A percentile compares a stretch with the other conserved stretches of the same genome.
These are phyloP conservation scores for Termitomyces sp. DNA, from an alignment of 768 basidiomycete genomes.

Conservation along the genomic window DNA sequence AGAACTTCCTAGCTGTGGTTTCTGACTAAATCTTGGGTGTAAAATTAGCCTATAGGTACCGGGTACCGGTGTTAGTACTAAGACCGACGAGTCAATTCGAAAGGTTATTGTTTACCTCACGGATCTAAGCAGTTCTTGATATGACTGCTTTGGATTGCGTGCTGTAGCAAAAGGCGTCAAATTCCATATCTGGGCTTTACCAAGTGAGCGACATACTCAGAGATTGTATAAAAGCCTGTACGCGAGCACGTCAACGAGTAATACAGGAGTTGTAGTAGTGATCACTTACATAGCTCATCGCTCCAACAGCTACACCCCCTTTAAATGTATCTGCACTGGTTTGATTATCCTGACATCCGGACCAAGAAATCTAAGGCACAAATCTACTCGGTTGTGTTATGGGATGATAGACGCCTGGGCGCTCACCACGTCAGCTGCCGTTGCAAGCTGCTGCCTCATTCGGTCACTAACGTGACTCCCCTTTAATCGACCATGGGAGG, in stretches of 20 bases:
- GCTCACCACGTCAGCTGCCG: constrained; percentile 66
- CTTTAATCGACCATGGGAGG: constrained; percentile 53
- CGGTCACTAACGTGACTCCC: constrained; percentile 35
- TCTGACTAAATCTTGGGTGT: constrained; percentile 61
- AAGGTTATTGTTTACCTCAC: constrained; percentile 40
- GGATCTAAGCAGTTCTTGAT: constrained; percentile 56
- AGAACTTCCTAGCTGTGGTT: constrained; percentile 70
- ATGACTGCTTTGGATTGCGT: constrained; percentile 56
- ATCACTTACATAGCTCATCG: constrained; percentile 69
- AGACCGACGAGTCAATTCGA: background rate
- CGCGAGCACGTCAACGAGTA: background rate
- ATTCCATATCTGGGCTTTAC: background rate
- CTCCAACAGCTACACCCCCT: constrained; percentile 65
- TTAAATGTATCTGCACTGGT: constrained; percentile 71
- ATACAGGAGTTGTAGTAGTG: background rate
- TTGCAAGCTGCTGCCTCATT: constrained; percentile 39
- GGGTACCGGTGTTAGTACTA: background rate
- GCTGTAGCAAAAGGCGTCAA: constrained; percentile 20
- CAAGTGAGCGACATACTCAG: constrained; percentile 31
- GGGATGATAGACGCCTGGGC: background rate
- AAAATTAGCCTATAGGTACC: constrained; percentile 42
- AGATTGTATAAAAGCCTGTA: constrained; percentile 58
- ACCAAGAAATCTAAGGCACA: constrained; percentile 58
- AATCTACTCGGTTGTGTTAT: background rate
- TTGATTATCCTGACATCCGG: constrained; percentile 68